These are phyloP conservation scores for Neonectria ditissima DNA, from an alignment of 2,329 filamentous ascomycete species.

Conservation along the genomic window DNA sequence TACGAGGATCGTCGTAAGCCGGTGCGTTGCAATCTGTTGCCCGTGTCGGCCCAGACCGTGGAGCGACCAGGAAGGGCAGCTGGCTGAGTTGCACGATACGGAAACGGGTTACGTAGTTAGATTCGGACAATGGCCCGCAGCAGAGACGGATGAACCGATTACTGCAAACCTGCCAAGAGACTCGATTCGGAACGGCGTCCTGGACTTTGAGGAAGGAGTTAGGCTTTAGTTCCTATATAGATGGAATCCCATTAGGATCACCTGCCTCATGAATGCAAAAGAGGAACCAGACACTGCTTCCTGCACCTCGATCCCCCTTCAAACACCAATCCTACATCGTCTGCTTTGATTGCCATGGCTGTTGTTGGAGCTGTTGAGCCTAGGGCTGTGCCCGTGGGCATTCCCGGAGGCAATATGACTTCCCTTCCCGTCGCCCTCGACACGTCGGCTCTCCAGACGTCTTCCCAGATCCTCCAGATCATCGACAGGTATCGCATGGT, in stretches of 20 bases:
- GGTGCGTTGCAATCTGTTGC: slow-evolving; percentile 1
- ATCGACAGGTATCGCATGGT: slow-evolving; percentile 54
- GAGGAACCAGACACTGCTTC: background rate
- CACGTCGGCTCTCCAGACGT: slow-evolving; percentile 45
- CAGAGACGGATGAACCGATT: slow-evolving; percentile 1
- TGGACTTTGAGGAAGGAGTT: background rate
- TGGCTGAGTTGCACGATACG: background rate
- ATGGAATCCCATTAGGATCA: slow-evolving; percentile 10
- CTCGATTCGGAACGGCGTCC: background rate
- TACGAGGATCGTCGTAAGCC: background rate
- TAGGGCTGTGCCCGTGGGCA: slow-evolving; percentile 6
- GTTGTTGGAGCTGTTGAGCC: slow-evolving; percentile 17
- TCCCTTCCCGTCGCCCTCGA: slow-evolving; percentile 38
- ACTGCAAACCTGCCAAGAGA: background rate
- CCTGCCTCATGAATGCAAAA: background rate
- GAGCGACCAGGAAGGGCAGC: background rate
- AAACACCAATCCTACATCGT: background rate
- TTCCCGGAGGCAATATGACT: background rate
- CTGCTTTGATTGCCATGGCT: slow-evolving; percentile 16
- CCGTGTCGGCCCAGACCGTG: background rate
- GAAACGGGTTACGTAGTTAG: background rate
- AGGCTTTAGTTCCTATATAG: slow-evolving; percentile 11
- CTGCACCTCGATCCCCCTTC: background rate
- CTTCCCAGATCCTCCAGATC: slow-evolving; percentile 53
- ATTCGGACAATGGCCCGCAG: background rate